Conservation (phyloP, 2,329 filamentous ascomycete species). For the Aureobasidium sp. region DNA sequence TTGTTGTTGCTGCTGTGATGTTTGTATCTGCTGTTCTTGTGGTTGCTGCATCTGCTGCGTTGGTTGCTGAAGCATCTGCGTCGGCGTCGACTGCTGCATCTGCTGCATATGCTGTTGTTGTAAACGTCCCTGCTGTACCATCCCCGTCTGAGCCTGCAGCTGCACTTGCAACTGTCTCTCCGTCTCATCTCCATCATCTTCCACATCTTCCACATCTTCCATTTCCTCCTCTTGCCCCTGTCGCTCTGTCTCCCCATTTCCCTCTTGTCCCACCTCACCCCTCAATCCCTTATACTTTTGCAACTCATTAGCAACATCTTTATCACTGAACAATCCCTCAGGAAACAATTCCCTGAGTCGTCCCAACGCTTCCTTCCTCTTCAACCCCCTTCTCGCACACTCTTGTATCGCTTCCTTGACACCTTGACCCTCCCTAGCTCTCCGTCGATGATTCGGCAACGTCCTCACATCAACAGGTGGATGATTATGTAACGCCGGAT, state of each 20-base stretch:
- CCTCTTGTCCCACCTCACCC: not conserved
- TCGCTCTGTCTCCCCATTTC: not conserved
- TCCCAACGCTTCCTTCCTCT: not conserved
- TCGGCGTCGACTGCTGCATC: too few relatives aligned
- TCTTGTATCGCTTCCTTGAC: not conserved
- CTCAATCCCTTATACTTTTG: slow-evolving; percentile 14
- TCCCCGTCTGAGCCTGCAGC: not conserved
- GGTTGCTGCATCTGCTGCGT: not conserved
- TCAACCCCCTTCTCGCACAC: not conserved
- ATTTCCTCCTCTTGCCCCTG: not conserved
- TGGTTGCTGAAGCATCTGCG: not conserved
- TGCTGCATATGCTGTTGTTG: not conserved
- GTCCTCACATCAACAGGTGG: slow-evolving; percentile 13
- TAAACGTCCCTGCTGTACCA: too few relatives aligned
- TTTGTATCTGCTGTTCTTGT: too few relatives aligned
- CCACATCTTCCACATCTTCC: not conserved
- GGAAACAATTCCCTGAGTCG: not conserved
- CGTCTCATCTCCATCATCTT: not conserved
- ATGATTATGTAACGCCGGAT: slow-evolving; percentile 17
- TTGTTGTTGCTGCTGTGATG: not conserved
- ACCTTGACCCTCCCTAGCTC: slow-evolving; percentile 7
- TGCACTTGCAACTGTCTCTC: not conserved
- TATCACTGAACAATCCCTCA: slow-evolving; percentile 13
- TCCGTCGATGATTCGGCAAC: slow-evolving; percentile 7
- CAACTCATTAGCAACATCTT: slow-evolving; percentile 19